These are phyloP conservation scores for Galerina marginata DNA, from an alignment of 768 basidiomycete species.

Conservation along the genomic window DNA sequence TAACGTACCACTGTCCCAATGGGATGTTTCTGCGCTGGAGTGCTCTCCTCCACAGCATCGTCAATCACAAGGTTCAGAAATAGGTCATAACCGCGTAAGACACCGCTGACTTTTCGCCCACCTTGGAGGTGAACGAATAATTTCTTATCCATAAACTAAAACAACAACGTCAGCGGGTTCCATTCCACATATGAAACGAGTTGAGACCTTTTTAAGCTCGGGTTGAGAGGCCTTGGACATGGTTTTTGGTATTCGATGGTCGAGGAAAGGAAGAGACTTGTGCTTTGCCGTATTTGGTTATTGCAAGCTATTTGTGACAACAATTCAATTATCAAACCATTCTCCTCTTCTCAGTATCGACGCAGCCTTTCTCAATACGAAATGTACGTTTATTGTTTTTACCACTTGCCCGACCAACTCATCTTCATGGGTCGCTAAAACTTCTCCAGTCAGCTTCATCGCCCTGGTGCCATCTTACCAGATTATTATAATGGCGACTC, in stretches of 20 bases:
- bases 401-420: not conserved
- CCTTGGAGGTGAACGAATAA: conserved; percentile 93
- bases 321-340: conserved; percentile 4
- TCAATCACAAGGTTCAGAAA: conserved; percentile 98
- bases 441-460: conserved; percentile 3
- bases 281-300: conserved; percentile 45
- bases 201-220: conserved; percentile 94
- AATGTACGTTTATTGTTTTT: conserved; percentile 12
- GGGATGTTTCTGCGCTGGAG: conserved; percentile 86
- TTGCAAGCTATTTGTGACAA: conserved; percentile 13
- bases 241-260: conserved; percentile 28
- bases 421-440: conserved; percentile 5
- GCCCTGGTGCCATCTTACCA: conserved; percentile 9
- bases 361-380: not conserved
- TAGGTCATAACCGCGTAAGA: conserved; percentile 95
- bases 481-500: conserved; percentile 46
- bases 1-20: conserved; percentile 89
- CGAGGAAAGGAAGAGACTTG: conserved; percentile 30
- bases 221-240: conserved; percentile 98
- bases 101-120: conserved; percentile 94
- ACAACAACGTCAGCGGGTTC: conserved; percentile 2
- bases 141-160: conserved; percentile 98
- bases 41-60: conserved; percentile 91
- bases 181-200: not conserved
- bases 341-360: not conserved